phyloP scores from a whole-genome alignment of 208 protist genomes.

The Leishmania gerbilli region DNA sequence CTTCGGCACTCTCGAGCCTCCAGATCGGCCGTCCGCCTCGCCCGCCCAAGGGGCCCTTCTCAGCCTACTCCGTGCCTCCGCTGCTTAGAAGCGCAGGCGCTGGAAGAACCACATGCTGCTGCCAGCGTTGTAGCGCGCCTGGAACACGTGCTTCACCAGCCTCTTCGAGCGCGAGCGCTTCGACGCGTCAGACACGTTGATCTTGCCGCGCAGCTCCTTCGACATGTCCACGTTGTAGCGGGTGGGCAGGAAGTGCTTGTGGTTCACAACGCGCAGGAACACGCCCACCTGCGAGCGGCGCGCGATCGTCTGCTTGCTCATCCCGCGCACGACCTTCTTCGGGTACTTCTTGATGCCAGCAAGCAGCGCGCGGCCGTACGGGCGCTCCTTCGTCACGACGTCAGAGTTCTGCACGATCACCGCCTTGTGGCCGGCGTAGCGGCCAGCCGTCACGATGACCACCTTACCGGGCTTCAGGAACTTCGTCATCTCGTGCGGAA shows the following conservation, averaged over 20 bases:
- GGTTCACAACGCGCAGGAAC: conserved; percentile 98
- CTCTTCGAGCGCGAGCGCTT: conserved; percentile 87
- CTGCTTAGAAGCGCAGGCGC: conserved; percentile 98
- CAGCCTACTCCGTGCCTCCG: conserved; percentile 94
- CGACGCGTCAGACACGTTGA: conserved; percentile 90
- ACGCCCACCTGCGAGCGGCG: conserved; percentile 94
- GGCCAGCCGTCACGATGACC: conserved; percentile 97
- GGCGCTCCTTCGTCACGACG: conserved; percentile 88
- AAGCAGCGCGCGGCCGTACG: conserved; percentile 95
- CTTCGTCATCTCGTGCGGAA: conserved; percentile 69
- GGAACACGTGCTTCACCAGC: conserved; percentile 91
- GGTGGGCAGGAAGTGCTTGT: conserved; percentile 98
- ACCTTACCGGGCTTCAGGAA: conserved; percentile 98
- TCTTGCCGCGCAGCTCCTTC: conserved; percentile 90
- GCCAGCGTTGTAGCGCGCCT: conserved; percentile 96
- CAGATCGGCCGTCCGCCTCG: not conserved
- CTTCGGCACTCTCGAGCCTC: not conserved
- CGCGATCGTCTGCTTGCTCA: conserved; percentile 94
- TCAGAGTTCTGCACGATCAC: conserved; percentile 97
- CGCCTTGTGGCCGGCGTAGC: conserved; percentile 98
- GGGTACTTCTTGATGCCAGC: conserved; percentile 97
- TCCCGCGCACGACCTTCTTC: conserved; percentile 93
- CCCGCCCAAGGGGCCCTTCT: conserved; percentile 4
- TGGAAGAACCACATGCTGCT: conserved; percentile 99
- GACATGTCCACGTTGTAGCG: conserved; percentile 95